phyloP scores from a whole-genome alignment of 345 rosid species.

The Aquilaria sinensis region DNA sequence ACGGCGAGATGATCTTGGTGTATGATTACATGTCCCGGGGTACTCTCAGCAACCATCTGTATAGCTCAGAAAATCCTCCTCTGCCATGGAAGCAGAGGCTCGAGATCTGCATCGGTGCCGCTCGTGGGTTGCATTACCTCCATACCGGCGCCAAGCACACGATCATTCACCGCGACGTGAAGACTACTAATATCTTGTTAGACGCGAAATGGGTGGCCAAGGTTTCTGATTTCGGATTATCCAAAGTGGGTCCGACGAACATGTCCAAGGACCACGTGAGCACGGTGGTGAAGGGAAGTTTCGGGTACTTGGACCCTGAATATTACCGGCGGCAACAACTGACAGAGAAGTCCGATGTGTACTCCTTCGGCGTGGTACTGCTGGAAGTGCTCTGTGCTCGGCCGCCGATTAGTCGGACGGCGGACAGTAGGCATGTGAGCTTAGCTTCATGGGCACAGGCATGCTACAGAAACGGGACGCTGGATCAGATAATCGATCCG shows the following conservation, averaged over 20 bases:
- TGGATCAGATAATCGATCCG: constrained; percentile 20
- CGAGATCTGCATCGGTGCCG: constrained; percentile 27
- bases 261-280: constrained; percentile 11
- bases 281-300: constrained; percentile 24
- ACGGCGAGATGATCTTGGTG: constrained; percentile 44
- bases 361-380: constrained; percentile 29
- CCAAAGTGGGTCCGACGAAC: constrained; percentile 18
- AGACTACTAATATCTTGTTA: constrained; percentile 9
- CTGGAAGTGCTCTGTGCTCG: constrained; percentile 20
- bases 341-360: constrained; percentile 30
- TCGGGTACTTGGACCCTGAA: constrained; percentile 31
- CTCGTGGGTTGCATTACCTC: constrained; percentile 28
- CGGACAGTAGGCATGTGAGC: constrained; percentile 4
- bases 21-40: constrained; percentile 31
- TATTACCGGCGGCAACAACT: constrained; percentile 19
- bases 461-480: constrained; percentile 9
- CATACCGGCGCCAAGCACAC: constrained; percentile 17
- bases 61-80: constrained; percentile 18
- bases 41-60: constrained; percentile 24
- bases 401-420: constrained; percentile 4
- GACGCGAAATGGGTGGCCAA: constrained; percentile 11
- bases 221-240: constrained; percentile 25
- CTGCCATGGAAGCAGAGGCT: constrained; percentile 25
- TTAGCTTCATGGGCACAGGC: constrained; percentile 14
- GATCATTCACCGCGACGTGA: constrained; percentile 17